phyloP scores from a whole-genome alignment of 176 grass and related monocot species.

The Oryza longistaminata region DNA sequence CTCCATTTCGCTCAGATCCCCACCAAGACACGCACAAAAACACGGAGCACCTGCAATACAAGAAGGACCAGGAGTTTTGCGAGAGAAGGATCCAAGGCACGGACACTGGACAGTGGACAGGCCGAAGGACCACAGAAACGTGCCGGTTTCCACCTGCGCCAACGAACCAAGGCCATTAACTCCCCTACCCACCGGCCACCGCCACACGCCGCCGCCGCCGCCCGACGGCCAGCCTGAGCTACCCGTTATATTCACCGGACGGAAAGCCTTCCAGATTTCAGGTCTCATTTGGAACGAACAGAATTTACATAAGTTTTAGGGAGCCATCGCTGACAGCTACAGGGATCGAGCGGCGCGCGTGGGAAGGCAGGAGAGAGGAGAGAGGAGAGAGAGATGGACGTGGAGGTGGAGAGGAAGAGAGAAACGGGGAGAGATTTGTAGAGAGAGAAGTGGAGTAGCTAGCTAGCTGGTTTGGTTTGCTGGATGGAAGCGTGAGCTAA shows the following conservation, averaged over 20 bases:
- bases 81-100: neutral
- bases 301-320: too few species aligned
- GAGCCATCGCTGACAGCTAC: conserved; percentile 31
- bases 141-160: neutral
- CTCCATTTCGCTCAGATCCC: neutral
- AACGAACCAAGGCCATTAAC: neutral
- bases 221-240: neutral
- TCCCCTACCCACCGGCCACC: neutral
- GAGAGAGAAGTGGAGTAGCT: neutral
- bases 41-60: neutral
- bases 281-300: too few species aligned
- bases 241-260: neutral
- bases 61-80: neutral
- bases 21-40: neutral
- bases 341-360: conserved; percentile 24
- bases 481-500: conserved; percentile 44
- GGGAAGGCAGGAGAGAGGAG: conserved; percentile 16
- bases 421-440: conserved; percentile 37
- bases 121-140: neutral
- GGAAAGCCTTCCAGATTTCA: too few species aligned
- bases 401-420: neutral
- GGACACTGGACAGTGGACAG: neutral
- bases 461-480: neutral
- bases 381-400: neutral
- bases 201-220: neutral